Percentiles rank a stretch among this genome's conserved stretches.
Conservation (phyloP, 1,139 yeast species). For the Ashbya aceris region DNA sequence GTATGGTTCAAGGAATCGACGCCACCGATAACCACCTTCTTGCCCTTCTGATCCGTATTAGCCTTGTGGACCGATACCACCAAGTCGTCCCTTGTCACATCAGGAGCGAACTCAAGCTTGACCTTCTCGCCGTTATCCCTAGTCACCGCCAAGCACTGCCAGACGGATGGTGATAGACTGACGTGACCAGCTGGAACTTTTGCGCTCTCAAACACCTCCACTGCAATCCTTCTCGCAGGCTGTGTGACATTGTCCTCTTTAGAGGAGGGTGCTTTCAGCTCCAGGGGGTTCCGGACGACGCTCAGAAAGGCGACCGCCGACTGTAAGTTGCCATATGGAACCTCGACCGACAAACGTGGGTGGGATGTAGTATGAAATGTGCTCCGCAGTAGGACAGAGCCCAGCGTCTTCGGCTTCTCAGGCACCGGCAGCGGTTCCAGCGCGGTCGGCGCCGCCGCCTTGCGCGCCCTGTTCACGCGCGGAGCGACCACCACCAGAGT, state of each 20-base stretch:
- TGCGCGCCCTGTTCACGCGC: constrained; percentile 40
- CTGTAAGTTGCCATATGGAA: constrained; percentile 10
- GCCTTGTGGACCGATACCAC: constrained; percentile 2
- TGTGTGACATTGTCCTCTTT: not conserved
- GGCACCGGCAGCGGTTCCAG: not conserved
- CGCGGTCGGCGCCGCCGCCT: not conserved
- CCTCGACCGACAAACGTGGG: not conserved
- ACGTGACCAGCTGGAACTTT: constrained; percentile 38
- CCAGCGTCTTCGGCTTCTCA: constrained; percentile 6
- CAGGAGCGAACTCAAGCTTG: constrained; percentile 12
- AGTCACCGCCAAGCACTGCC: constrained; percentile 46
- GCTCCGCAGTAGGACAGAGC: constrained; percentile 2
- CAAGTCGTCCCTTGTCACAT: not conserved
- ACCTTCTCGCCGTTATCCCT: constrained; percentile 16
- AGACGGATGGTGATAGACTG: constrained; percentile 48
- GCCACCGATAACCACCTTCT: not conserved
- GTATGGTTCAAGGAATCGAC: not conserved
- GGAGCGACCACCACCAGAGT: constrained; percentile 85
- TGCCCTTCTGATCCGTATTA: not conserved
- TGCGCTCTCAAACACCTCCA: constrained; percentile 39
- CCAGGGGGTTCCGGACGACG: constrained; percentile 46
- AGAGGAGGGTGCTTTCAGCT: constrained; percentile 9
- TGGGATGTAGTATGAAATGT: not conserved
- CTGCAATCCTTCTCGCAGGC: constrained; percentile 41
- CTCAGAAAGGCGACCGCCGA: constrained; percentile 46